Conservation (phyloP, 2,329 filamentous ascomycete genomes). For the Lasiodiplodia theobromae region DNA sequence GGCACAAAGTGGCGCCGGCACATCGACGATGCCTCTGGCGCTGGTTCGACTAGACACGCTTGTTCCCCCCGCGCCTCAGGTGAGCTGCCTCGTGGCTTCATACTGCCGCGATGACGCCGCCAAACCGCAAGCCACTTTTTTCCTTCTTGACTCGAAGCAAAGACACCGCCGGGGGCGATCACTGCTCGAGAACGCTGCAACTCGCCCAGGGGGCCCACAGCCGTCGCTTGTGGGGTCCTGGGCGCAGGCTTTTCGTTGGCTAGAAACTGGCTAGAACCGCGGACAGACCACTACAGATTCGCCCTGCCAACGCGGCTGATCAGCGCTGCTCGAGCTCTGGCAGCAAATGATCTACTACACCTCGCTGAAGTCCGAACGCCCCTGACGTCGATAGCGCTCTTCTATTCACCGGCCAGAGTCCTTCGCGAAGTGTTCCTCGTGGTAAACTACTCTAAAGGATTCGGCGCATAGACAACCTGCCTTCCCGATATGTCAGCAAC, state of each 20-base stretch:
- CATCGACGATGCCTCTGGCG: not conserved
- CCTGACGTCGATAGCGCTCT: not conserved
- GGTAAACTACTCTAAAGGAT: not conserved
- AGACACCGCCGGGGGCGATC: not conserved
- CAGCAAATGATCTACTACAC: not conserved
- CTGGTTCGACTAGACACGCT: not conserved
- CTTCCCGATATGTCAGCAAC: not conserved
- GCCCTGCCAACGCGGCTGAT: not conserved
- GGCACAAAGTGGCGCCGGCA: not conserved
- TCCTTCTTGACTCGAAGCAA: not conserved
- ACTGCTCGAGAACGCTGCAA: not conserved
- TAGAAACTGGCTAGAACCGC: not conserved
- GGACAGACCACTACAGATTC: not conserved
- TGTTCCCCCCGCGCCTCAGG: not conserved
- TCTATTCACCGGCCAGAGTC: not conserved
- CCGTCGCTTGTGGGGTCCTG: not conserved
- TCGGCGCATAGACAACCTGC: not conserved
- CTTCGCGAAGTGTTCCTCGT: not conserved
- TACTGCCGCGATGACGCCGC: not conserved
- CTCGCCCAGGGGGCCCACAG: not conserved
- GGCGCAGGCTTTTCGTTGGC: not conserved
- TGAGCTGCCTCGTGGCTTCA: slow-evolving; percentile 10
- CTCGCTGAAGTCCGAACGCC: not conserved
- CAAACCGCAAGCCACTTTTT: not conserved
- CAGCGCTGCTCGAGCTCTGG: not conserved